Evolutionary conservation across 2,329 filamentous ascomycete genomes (phyloP).

Genomic region (Fusarium sp.): DNA sequence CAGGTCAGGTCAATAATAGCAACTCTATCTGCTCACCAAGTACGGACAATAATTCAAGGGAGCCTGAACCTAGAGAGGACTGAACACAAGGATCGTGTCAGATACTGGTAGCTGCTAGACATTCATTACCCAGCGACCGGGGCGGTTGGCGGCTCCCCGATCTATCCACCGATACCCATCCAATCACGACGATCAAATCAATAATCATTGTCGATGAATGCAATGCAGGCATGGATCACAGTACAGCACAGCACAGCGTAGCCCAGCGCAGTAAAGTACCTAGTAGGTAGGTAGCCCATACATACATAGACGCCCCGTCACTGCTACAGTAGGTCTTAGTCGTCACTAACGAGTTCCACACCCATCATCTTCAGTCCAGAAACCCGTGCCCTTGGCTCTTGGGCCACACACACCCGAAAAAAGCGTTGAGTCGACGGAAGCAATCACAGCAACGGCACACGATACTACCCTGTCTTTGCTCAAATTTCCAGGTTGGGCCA

Average conservation of each 20-base stretch:
- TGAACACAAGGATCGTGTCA: background rate
- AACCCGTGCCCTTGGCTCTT: slow-evolving; percentile 18
- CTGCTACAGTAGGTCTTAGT: too few relatives aligned
- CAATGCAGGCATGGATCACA: background rate
- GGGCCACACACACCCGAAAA: slow-evolving; percentile 8
- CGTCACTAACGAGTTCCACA: background rate
- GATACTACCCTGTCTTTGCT: slow-evolving; percentile 25
- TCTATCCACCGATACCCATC: slow-evolving; percentile 22
- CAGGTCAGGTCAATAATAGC: background rate
- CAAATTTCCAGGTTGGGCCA: slow-evolving; percentile 26
- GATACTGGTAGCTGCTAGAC: background rate
- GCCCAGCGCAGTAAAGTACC: too few relatives aligned
- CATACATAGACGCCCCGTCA: too few relatives aligned
- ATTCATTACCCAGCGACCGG: slow-evolving; percentile 2
- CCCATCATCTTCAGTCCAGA: slow-evolving; percentile 5
- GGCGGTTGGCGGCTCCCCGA: slow-evolving; percentile 28
- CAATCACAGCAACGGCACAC: slow-evolving; percentile 20
- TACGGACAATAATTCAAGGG: background rate
- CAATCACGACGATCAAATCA: background rate
- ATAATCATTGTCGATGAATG: background rate
- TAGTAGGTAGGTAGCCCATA: too few relatives aligned
- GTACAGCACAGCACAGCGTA: too few relatives aligned
- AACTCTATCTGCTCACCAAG: background rate
- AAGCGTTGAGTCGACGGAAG: slow-evolving; percentile 28
- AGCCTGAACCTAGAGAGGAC: background rate